Evolutionary conservation across 768 basidiomycete species (phyloP).

Genomic region (Lepiota brunneoincarnata): DNA sequence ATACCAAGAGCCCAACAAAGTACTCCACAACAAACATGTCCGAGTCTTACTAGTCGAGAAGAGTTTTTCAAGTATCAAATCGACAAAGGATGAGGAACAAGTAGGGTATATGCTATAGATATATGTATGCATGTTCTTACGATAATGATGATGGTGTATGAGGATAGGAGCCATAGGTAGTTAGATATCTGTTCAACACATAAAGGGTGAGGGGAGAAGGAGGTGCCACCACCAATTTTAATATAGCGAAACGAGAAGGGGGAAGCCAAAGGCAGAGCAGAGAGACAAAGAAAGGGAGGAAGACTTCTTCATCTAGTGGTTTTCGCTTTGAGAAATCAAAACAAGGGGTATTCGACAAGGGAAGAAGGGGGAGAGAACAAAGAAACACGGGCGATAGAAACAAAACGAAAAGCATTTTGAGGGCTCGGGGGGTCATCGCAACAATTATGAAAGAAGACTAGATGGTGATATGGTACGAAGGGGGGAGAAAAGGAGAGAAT

Average conservation of each 20-base stretch:
- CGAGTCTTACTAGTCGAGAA: too few species aligned
- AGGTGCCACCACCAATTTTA: slow-evolving; percentile 9
- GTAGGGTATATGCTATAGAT: slow-evolving; percentile 13
- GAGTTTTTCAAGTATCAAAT: neutral
- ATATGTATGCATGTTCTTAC: slow-evolving; percentile 9
- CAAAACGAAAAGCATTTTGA: neutral
- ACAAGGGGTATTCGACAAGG: slow-evolving; percentile 9
- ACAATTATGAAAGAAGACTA: slow-evolving; percentile 11
- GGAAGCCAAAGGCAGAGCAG: neutral
- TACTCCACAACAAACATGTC: too few species aligned
- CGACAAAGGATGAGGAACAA: neutral
- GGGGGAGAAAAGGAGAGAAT: slow-evolving; percentile 3
- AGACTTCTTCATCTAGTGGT: slow-evolving; percentile 8
- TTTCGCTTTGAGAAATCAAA: slow-evolving; percentile 6
- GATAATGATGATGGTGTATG: slow-evolving; percentile 6
- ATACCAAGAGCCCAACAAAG: too few species aligned
- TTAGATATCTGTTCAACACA: slow-evolving; percentile 5
- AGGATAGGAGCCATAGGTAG: neutral
- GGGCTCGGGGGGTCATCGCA: slow-evolving; percentile 2
- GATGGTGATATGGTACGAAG: slow-evolving; percentile 1
- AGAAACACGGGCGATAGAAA: slow-evolving; percentile 8
- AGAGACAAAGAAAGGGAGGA: neutral
- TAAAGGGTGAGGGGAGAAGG: neutral
- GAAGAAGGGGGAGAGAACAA: slow-evolving; percentile 6
- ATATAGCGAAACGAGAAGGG: neutral